phyloP scores from a whole-genome alignment of 2,329 filamentous ascomycete genomes.

The Harringtonia aguacate region DNA sequence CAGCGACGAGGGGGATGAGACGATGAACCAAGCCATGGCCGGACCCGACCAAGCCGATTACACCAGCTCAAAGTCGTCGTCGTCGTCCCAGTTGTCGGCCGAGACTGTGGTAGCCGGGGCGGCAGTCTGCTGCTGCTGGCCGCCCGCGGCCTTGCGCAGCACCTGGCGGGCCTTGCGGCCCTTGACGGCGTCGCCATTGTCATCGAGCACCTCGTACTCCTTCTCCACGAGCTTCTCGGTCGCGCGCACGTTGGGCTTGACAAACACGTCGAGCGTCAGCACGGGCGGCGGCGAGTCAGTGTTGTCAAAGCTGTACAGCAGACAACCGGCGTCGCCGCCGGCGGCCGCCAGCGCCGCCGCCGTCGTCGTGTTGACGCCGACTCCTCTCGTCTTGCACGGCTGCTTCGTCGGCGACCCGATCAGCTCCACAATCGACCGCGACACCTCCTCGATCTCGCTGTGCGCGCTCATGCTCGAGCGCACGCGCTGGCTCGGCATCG shows the following conservation, averaged over 20 bases:
- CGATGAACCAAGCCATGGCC: too few species aligned
- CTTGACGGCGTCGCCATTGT: slow-evolving; percentile 30
- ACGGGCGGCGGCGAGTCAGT: slow-evolving; percentile 25
- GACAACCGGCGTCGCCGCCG: slow-evolving; percentile 16
- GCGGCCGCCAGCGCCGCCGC: neutral
- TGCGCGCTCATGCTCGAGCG: slow-evolving; percentile 21
- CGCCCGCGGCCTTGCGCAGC: slow-evolving; percentile 20
- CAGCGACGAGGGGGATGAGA: neutral
- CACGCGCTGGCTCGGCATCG: slow-evolving; percentile 18
- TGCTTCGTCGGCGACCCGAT: slow-evolving; percentile 7
- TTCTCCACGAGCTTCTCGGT: slow-evolving; percentile 35
- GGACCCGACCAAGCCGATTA: slow-evolving; percentile 1
- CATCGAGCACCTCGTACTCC: slow-evolving; percentile 37
- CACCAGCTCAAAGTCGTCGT: slow-evolving; percentile 15
- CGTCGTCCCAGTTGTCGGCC: slow-evolving; percentile 6
- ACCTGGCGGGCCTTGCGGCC: slow-evolving; percentile 31
- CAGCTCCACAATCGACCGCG: slow-evolving; percentile 24
- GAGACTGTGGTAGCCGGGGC: too few species aligned
- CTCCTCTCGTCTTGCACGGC: neutral
- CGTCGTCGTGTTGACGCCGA: too few species aligned
- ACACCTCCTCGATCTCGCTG: slow-evolving; percentile 25
- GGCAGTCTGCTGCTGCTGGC: too few species aligned
- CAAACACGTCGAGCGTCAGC: slow-evolving; percentile 25
- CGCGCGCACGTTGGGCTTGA: slow-evolving; percentile 23
- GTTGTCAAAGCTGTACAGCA: slow-evolving; percentile 34